phyloP scores from a whole-genome alignment of 2,329 filamentous ascomycete genomes.

The Onygenales sp. region DNA sequence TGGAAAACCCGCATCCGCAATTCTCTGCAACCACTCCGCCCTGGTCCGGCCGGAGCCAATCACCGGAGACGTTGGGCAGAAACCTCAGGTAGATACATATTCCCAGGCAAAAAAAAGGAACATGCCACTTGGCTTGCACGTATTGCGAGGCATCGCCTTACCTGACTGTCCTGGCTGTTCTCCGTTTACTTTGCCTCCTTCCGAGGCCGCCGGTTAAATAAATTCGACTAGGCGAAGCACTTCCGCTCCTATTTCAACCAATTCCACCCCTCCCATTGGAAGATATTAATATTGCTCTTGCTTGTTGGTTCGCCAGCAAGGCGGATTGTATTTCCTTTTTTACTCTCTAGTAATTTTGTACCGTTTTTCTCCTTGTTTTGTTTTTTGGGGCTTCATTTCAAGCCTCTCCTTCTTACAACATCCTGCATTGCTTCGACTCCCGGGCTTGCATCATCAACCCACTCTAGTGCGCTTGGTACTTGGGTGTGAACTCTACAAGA shows the following conservation, averaged over 20 bases:
- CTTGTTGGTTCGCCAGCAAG: neutral
- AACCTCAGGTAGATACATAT: slow-evolving; percentile 1
- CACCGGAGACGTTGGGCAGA: slow-evolving; percentile 8
- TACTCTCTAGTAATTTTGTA: neutral
- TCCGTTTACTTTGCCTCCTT: neutral
- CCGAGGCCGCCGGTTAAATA: neutral
- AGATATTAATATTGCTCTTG: neutral
- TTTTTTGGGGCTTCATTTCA: slow-evolving; percentile 8
- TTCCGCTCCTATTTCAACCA: neutral
- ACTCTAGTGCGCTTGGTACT: slow-evolving; percentile 7
- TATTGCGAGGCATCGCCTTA: slow-evolving; percentile 1
- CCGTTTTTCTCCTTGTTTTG: neutral
- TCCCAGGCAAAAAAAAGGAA: neutral
- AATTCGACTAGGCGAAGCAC: neutral
- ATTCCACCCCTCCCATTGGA: neutral
- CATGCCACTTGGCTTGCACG: slow-evolving; percentile 2
- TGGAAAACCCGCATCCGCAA: neutral
- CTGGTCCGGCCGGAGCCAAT: slow-evolving; percentile 7
- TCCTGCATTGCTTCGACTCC: slow-evolving; percentile 17
- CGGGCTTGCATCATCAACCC: slow-evolving; percentile 20
- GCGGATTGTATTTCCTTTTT: neutral
- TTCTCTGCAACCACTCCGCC: slow-evolving; percentile 7
- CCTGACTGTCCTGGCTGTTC: neutral
- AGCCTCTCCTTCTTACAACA: slow-evolving; percentile 21
- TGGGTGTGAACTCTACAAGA: slow-evolving; percentile 16